Evolutionary conservation across 176 grass and related monocot species (phyloP).

Genomic region (Coix lacrymajobi): DNA sequence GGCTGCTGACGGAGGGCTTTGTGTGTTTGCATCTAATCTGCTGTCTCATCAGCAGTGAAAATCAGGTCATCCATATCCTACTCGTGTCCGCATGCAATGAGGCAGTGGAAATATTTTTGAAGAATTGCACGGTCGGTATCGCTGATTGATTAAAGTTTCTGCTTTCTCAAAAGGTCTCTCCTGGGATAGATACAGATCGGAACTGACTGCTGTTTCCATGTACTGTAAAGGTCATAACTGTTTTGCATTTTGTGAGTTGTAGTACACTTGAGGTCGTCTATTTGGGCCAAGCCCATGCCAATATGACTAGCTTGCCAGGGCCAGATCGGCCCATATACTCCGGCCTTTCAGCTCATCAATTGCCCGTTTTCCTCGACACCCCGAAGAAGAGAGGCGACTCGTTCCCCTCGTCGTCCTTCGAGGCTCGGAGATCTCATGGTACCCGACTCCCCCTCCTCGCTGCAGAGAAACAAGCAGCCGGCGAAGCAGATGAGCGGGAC

Average conservation of each 20-base stretch:
- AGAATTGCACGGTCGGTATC: neutral
- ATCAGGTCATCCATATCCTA: neutral
- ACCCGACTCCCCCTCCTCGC: neutral
- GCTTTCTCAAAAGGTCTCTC: neutral
- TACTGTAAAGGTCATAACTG: neutral
- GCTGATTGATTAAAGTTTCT: neutral
- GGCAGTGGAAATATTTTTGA: neutral
- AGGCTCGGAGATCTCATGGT: conserved; percentile 29
- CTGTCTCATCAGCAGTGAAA: conserved; percentile 21
- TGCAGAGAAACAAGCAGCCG: conserved; percentile 8
- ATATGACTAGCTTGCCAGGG: neutral
- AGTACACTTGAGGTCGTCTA: neutral
- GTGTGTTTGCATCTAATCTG: neutral
- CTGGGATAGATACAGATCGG: neutral
- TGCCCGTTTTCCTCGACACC: neutral
- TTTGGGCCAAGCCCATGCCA: neutral
- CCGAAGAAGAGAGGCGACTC: neutral
- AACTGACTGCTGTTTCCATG: neutral
- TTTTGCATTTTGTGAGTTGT: too few relatives aligned
- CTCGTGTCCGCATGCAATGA: neutral
- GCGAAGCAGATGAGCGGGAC: conserved; percentile 23
- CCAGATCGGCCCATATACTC: neutral
- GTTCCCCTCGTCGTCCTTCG: neutral
- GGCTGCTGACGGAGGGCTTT: neutral
- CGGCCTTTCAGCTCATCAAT: neutral